Base-by-base conservation (phyloP, 345 rosid species). In the Odontarrhena argentea region DNA sequence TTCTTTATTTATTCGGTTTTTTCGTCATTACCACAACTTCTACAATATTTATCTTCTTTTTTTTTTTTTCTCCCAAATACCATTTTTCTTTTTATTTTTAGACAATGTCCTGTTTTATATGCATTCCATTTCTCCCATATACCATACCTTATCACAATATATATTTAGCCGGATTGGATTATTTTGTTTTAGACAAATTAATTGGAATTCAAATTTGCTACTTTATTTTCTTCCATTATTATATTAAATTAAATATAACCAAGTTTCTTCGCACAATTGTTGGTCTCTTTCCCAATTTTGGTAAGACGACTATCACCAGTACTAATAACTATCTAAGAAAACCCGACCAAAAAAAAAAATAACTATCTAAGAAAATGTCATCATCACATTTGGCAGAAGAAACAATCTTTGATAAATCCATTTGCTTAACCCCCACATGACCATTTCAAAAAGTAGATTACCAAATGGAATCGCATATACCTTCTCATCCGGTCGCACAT, bases 401-500 rank as follows among this genome's bases (percentile, higher is more conserved):
- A 43, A 36, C 61, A 43, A 14, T 52, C 14, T 42, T 34, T 52
- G 45, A n/a, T 24, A 13, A 24, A 7, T 59, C 45, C 1, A 22
- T 42, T 60, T 41, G 32, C 61, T 69, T 44, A 25, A 70, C 55
- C 48, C 52, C 55, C 9, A 35, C 30, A 47, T 9, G 55, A 36
- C 34, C 51, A 44, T 62, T 7, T 55, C 42, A 47, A 55, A 30
- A 0, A 43, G 22, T 36, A 35, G 34, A 25, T 70, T 53, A 55
- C 62, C 38, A 43, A 60, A 52, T 69, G 67, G 60, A 12, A 9
- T 61, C 12, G 4, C 58, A 28, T 30, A 0, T 18, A 41, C 58
- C 70, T 57, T 65, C 59, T 65, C 71, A 58, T 70, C 45, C 52
- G 38, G 52, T 52, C 52, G 62, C 68, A 60, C 41, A 70, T 57